Evolutionary conservation across 306 rosid species (phyloP).

Genomic region (Pyrus communis): DNA sequence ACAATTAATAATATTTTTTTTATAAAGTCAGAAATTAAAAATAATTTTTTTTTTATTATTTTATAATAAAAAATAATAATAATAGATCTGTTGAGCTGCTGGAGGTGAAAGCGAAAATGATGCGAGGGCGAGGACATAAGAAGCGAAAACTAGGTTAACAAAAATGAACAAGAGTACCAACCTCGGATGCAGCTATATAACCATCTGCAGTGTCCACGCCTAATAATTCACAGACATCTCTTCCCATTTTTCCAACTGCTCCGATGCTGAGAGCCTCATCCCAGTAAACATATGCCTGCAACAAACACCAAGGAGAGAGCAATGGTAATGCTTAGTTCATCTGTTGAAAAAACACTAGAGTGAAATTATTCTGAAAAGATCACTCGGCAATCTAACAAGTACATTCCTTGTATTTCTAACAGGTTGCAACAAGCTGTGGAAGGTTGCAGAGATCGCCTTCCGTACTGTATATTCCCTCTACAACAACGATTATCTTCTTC

Average conservation of each 20-base stretch:
- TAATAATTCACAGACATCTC: conserved; percentile 62
- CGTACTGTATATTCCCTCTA: conserved; percentile 88
- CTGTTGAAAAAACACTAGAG: not conserved
- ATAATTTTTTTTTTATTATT: too few species aligned
- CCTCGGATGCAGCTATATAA: conserved; percentile 79
- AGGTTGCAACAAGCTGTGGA: conserved; percentile 69
- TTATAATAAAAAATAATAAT: too few species aligned
- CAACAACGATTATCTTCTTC: conserved; percentile 75
- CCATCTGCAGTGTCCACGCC: conserved; percentile 81
- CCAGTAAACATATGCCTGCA: conserved; percentile 63
- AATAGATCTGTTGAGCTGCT: conserved; percentile 64
- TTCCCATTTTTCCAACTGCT: conserved; percentile 75
- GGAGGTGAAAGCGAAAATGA: conserved; percentile 40
- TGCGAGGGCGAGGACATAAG: not conserved
- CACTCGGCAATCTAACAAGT: not conserved
- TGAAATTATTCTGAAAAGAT: not conserved
- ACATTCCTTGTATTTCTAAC: conserved; percentile 63
- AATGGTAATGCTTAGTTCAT: too few species aligned
- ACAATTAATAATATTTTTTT: too few species aligned
- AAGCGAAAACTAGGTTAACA: not conserved
- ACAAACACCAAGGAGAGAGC: not conserved
- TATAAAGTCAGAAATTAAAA: too few species aligned
- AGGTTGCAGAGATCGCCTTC: conserved; percentile 86
- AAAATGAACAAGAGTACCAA: conserved; percentile 8
- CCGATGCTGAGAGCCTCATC: conserved; percentile 95